Percentiles rank a stretch among this genome's conserved stretches.
Evolutionary conservation across 2,329 filamentous ascomycete genomes (phyloP).

Genomic region (Magnaporthiopsis rhizophila): DNA sequence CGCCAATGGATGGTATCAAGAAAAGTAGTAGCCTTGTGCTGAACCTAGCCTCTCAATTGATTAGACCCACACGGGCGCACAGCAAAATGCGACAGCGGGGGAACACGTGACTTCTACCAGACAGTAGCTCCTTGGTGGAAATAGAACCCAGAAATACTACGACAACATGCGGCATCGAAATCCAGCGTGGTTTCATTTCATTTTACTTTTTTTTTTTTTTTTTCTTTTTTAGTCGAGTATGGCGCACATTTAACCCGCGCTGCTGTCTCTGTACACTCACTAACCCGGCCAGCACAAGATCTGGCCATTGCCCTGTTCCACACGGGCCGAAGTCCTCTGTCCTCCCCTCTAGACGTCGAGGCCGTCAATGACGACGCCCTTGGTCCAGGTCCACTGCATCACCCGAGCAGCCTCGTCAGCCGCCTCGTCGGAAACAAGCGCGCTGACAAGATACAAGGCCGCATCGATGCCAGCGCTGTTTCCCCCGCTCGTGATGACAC

Average conservation of each 20-base stretch:
- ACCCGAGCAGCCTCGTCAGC: conserved; percentile 66
- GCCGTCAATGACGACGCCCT: conserved; percentile 76
- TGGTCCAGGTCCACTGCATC: conserved; percentile 79
- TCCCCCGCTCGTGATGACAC: conserved; percentile 75
- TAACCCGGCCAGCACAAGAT: not conserved
- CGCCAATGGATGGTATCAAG: not conserved
- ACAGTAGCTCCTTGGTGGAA: too few relatives aligned
- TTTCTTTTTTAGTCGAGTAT: not conserved
- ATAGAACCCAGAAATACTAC: too few relatives aligned
- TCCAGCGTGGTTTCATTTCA: not conserved
- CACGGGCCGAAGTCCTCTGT: not conserved
- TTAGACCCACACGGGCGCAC: not conserved
- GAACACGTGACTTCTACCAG: not conserved
- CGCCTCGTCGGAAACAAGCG: conserved; percentile 68
- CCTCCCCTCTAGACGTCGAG: conserved; percentile 61
- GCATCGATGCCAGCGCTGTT: conserved; percentile 77
- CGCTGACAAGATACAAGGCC: conserved; percentile 74
- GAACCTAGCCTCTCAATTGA: not conserved
- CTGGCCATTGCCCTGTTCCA: not conserved
- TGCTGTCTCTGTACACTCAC: not conserved
- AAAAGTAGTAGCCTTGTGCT: not conserved
- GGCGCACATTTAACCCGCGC: not conserved
- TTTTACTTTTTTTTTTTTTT: conserved; percentile 5
- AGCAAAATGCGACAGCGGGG: not conserved
- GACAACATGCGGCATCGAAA: not conserved